Evolutionary conservation across 495 filamentous ascomycete genomes (phyloP), one percentile per base, ranked within the genome.

Genomic region (Penicillium atrosanguineum): DNA sequence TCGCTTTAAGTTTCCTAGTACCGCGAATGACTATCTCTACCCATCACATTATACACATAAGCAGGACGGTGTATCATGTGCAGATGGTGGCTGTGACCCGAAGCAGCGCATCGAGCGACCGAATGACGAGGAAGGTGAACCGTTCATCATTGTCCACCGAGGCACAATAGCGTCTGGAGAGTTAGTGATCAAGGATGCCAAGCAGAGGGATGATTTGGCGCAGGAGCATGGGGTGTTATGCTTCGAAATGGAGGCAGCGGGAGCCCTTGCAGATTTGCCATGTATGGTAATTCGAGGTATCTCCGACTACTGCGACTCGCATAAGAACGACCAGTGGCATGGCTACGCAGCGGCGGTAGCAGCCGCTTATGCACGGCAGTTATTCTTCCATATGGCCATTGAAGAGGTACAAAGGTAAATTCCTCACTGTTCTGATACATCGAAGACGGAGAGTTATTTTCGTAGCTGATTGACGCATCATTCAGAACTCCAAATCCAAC

Each of bases 171-270:
- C 71, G 6, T 74, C 71, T 7, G 72, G 59, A 1, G 61, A 72
- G 15, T 42, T 50, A 16, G 56, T 73, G 0, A 65, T 75, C 11
- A 65, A 64, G 31, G 48, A 70, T 52, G 68, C 52, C 15, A 19
- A 46, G 26, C 20, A 25, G 16, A 48, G 69, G 46, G 65, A 70
- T 44, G 9, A 41, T 0, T 31, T 63, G 12, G 55, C 50, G 31
- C 29, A 46, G 40, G 41, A 56, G 29, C 23, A 49, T 20, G 50
- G 51, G 20, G 50, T 73, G 23, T 28, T 74, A 6, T 73, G 69
- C 46, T 69, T 76, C 44, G 71, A 77, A 44, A 76, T 70, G 66
- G 74, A 78, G 52, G 72, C 70, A 5, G 75, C 70, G 12, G 75
- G 73, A 1, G 45, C 72, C 7, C 51, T 67, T 53, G 47, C 60